Evolutionary conservation across 768 basidiomycete genomes (phyloP).

Genomic region (Mycena pura): DNA sequence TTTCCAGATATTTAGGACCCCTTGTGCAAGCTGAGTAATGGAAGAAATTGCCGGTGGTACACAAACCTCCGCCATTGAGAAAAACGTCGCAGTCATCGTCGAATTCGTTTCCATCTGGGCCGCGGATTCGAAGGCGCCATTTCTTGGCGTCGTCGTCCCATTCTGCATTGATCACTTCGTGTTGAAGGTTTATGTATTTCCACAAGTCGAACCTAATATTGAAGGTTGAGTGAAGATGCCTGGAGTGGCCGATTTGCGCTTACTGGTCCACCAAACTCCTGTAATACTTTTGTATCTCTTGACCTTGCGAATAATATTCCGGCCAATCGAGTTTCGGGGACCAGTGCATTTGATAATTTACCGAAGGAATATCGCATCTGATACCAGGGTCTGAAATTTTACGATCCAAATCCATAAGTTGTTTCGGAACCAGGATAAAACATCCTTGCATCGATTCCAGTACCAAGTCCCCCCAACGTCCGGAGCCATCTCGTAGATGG

Average conservation of each 20-base stretch:
- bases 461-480: slow-evolving; percentile 58
- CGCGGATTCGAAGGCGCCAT: slow-evolving; percentile 49
- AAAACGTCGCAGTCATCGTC: slow-evolving; percentile 31
- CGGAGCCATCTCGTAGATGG: slow-evolving; percentile 54
- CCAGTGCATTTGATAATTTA: slow-evolving; percentile 35
- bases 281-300: slow-evolving; percentile 54
- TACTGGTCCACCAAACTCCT: slow-evolving; percentile 49
- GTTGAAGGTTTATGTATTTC: slow-evolving; percentile 48
- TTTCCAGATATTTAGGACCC: slow-evolving; percentile 43
- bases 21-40: neutral
- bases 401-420: neutral
- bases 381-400: slow-evolving; percentile 41
- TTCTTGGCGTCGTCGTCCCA: slow-evolving; percentile 47
- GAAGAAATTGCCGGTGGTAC: neutral
- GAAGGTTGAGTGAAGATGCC: neutral
- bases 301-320: slow-evolving; percentile 51
- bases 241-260: too few species aligned
- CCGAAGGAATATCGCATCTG: slow-evolving; percentile 54
- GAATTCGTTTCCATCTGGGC: slow-evolving; percentile 31
- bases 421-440: neutral
- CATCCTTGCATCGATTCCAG: slow-evolving; percentile 37
- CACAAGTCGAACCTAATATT: slow-evolving; percentile 37
- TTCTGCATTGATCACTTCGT: slow-evolving; percentile 49
- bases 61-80: slow-evolving; percentile 32
- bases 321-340: slow-evolving; percentile 50